These are phyloP conservation scores for Penicillium sp. DNA, from an alignment of 2,329 filamentous ascomycete genomes.

Conservation along the genomic window DNA sequence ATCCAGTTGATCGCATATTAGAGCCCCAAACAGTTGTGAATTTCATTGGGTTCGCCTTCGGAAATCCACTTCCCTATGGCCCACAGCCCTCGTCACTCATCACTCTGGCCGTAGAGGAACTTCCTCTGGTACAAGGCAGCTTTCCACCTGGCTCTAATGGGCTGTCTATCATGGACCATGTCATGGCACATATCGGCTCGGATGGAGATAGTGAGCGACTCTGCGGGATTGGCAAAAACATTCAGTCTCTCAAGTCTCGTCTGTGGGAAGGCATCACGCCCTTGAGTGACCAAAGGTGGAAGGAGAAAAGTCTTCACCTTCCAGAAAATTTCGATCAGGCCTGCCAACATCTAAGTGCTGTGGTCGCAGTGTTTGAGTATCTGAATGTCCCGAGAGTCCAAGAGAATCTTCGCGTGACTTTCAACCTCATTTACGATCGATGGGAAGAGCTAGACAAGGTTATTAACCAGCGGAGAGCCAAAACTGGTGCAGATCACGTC, in stretches of 20 bases:
- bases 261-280: conserved; percentile 33
- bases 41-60: conserved; percentile 21
- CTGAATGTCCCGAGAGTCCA: conserved; percentile 20
- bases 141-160: conserved; percentile 7
- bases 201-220: conserved; percentile 16
- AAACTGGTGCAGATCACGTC: conserved; percentile 9
- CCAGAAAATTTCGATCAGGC: conserved; percentile 27
- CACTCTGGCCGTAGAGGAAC: conserved; percentile 13
- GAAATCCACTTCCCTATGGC: conserved; percentile 22
- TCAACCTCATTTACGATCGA: conserved; percentile 27
- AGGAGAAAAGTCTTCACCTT: conserved; percentile 23
- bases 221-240: conserved; percentile 26
- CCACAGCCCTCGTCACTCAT: conserved; percentile 15
- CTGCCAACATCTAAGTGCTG: conserved; percentile 27
- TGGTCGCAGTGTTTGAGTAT: conserved; percentile 30
- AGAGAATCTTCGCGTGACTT: conserved; percentile 25
- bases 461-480: conserved; percentile 19
- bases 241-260: conserved; percentile 28
- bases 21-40: conserved; percentile 28
- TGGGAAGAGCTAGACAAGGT: conserved; percentile 18
- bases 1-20: conserved; percentile 32
- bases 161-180: conserved; percentile 2
- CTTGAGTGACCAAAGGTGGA: conserved; percentile 29
- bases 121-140: conserved; percentile 1
- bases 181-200: conserved; percentile 20